Evolutionary conservation across 2,329 filamentous ascomycete species (phyloP), one percentile per base, ranked within the genome.

Genomic region (Pseudogymnoascus pannorum): DNA sequence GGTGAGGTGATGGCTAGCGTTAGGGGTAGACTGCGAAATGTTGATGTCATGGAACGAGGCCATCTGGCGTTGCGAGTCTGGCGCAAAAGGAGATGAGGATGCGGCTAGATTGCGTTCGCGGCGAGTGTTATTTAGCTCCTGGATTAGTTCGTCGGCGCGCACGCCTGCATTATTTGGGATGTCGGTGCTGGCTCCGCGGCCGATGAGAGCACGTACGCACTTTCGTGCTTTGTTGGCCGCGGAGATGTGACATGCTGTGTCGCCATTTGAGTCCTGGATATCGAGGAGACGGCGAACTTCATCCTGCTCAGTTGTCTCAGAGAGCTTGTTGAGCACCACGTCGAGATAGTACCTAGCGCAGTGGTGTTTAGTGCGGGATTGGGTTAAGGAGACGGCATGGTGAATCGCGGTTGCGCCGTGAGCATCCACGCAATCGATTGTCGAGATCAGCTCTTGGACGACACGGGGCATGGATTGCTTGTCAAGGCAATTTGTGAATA

Each of bases 401-500:
- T 97, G 94, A 69, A 99, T 93, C 59, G 96, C 90, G 0, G 92
- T 97, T 64, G 88, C 89, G 11, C 91, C 89, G 58, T 87, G 87
- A 73, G 85, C 86, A 71, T 99, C 94, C 20, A 88, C 83, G 63
- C 85, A 85, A 60, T 88, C 87, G 38, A 96, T 86, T 0, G 93
- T 97, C 36, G 87, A 84, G 59, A 92, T 86, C 3, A 99, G 82
- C 65, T 96, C 85, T 66, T 89, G 88, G 68, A 96, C 85, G 61
- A 99, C 86, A 20, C 83, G 82, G 0, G 91, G 89, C 76, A 97
- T 97, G 0, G 91, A 92, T 67, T 91, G 85, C 76, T 94, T 96
- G 73, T 97, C 94, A 73, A 87, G 94, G 72, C 94, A 96, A 74
- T 99, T 99, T 51, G 93, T 97, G 74, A 97, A 99, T 71, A 95